Base-by-base conservation (phyloP, 306 rosid species). In the Datisca glomerata region DNA sequence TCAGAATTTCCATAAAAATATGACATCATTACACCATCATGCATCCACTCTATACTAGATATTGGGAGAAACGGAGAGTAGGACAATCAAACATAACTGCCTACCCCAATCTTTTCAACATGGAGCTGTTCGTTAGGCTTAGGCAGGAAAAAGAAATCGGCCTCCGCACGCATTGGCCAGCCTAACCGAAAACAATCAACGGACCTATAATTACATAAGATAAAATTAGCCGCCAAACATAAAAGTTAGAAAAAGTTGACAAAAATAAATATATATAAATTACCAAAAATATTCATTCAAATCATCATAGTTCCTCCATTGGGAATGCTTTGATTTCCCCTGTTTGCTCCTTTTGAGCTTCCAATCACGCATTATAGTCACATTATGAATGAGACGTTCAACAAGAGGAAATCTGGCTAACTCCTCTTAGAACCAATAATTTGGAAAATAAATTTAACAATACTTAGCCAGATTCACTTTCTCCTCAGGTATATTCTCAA, bases 161-260 rank as follows among this genome's bases (percentile, higher is more conserved):
- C 95, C 57, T 80, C 97, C 4, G 89, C 93, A 45, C 93, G 95
- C 97, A 89, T 89, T 5, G 97, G 97, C 97, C 97, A 89, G 43
- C 97, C 95, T 59, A 83, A 67, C 50, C 91, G 91, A 57, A 83
- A 89, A 59, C 97, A 89, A 74, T 83, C 84, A 59, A 58, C 93
- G 5, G 97, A 89, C 97, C 97, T 89, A 29, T 46, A 72, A 32
- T 69, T 51, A 45, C 21, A 56, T 12, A 36, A 59, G 47, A 56
- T 16, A 41, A 45, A 55, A 29, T 52, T 23, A 57, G 53, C 49
- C 49, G 28, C 24, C 18, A 46, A 14, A 53, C 51, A 51, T 21
- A 21, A 13, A 2, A 41, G 45, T 7, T 17, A 24, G 28, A 59
- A 18, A 42, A n/a, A n/a, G n/a, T n/a, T n/a, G 14, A 1, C 29